These are phyloP conservation scores for Phalaenopsis equestris DNA, from an alignment of 106 monocot genomes.

Conservation along the genomic window DNA sequence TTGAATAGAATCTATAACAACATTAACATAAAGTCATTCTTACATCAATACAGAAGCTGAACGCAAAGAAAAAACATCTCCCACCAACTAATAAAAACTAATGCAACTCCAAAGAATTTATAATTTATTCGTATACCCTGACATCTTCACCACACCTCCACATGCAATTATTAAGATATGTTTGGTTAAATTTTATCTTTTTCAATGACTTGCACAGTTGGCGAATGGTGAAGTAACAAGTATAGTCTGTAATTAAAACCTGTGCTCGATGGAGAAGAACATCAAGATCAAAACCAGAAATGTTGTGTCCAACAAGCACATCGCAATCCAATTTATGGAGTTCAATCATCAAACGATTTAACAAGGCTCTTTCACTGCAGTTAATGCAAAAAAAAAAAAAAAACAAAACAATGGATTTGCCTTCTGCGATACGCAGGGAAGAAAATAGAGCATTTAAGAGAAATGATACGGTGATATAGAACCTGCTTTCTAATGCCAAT, in stretches of 20 bases:
- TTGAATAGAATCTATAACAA: neutral
- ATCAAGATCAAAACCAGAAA: constrained; percentile 98
- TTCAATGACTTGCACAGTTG: neutral
- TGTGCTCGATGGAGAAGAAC: constrained; percentile 92
- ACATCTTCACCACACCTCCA: neutral
- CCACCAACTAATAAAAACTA: neutral
- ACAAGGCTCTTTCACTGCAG: constrained; percentile 80
- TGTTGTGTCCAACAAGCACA: constrained; percentile 94
- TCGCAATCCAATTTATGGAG: constrained; percentile 87
- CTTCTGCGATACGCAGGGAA: neutral
- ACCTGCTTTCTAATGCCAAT: constrained; percentile 73
- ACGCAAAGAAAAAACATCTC: neutral
- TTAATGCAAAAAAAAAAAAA: constrained; percentile 8
- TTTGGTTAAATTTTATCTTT: neutral
- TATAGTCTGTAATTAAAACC: constrained; percentile 27
- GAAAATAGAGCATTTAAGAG: neutral
- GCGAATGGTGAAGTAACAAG: neutral
- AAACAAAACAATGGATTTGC: neutral
- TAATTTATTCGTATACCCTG: neutral
- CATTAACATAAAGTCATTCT: neutral
- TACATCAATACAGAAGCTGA: neutral
- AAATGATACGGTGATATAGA: neutral
- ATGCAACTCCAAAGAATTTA: neutral
- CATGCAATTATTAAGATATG: neutral
- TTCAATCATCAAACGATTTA: constrained; percentile 94